Evolutionary conservation across 164 flowering plant genomes (phyloP).

Genomic region (Hamamelis virginiana): DNA sequence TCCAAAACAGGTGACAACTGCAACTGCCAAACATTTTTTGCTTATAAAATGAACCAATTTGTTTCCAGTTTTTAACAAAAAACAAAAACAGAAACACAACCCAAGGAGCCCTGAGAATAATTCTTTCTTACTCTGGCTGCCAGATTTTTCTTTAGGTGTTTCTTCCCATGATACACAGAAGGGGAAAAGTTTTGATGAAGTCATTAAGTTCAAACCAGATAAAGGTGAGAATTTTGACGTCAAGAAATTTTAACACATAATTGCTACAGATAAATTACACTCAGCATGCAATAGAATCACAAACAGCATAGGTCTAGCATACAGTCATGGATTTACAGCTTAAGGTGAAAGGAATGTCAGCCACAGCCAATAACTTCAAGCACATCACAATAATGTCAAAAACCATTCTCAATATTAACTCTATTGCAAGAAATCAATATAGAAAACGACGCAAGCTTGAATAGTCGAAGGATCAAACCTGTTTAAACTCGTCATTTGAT

Average conservation of each 20-base stretch:
- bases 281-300: neutral
- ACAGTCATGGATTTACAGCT: neutral
- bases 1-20: no score
- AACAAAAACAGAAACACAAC: no score
- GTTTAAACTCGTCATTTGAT: constrained; percentile 89
- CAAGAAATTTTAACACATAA: neutral
- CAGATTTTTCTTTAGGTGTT: no score
- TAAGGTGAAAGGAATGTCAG: neutral
- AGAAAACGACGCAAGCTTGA: neutral
- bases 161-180: no score
- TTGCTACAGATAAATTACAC: neutral
- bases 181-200: no score
- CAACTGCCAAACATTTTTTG: no score
- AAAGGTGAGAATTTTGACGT: no score
- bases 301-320: neutral
- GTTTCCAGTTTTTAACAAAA: no score
- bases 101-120: no score
- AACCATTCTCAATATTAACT: neutral
- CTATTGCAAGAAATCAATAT: neutral
- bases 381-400: neutral
- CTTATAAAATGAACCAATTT: no score
- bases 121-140: no score
- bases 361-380: neutral
- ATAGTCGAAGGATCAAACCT: constrained; percentile 43
- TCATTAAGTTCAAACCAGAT: no score